These are phyloP conservation scores for Colletotrichum aenigma DNA, from an alignment of 2,329 filamentous ascomycete genomes.

Conservation along the genomic window DNA sequence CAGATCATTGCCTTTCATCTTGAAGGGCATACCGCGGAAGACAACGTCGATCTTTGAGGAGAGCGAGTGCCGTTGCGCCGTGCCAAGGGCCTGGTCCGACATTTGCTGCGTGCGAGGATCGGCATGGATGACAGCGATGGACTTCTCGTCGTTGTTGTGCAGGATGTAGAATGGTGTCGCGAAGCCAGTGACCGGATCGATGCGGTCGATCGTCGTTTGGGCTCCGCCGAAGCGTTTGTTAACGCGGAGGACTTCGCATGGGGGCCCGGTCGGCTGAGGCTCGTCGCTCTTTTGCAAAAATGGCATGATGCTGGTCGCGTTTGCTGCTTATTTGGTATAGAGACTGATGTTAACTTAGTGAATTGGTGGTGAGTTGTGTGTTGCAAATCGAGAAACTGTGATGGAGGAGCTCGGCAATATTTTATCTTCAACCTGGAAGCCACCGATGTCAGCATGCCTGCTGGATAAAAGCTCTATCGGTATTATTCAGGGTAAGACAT, in stretches of 20 bases:
- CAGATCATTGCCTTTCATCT: neutral
- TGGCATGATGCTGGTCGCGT: neutral
- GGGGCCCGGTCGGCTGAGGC: neutral
- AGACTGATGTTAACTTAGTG: neutral
- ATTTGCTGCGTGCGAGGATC: neutral
- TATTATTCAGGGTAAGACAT: neutral
- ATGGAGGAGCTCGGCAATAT: neutral
- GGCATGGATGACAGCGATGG: neutral
- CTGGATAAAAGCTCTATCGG: neutral
- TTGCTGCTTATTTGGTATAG: rapidly evolving
- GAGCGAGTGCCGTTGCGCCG: neutral
- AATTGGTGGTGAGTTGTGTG: neutral
- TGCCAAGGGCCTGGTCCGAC: neutral
- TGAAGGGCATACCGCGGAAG: conserved; percentile 9
- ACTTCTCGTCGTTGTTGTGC: neutral
- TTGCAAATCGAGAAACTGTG: neutral
- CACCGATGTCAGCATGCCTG: neutral
- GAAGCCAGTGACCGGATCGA: neutral
- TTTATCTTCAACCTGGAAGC: neutral
- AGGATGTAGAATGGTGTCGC: conserved; percentile 8
- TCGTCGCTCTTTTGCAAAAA: neutral
- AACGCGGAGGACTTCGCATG: neutral
- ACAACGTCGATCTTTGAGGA: conserved; percentile 4
- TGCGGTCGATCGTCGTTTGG: conserved; percentile 13
- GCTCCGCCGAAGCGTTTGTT: conserved; percentile 21